Percentiles rank a stretch among this genome's conserved stretches.
Evolutionary conservation across 805 yeast species (phyloP).

Genomic region (Hanseniaspora clermontiae): DNA sequence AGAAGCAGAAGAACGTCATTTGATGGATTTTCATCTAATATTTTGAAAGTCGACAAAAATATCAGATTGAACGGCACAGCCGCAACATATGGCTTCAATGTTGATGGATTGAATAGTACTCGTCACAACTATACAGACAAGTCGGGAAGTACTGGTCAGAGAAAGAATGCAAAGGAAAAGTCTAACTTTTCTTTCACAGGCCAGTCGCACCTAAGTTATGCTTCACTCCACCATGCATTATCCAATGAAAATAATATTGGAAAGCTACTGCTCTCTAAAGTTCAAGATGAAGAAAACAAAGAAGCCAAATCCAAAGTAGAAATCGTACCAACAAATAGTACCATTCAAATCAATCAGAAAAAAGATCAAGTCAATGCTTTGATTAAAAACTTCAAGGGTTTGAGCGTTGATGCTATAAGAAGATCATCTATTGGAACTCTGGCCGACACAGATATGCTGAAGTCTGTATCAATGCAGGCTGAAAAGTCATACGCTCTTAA

Average conservation of each 20-base stretch:
- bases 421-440: not conserved
- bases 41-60: constrained; percentile 9
- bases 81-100: not conserved
- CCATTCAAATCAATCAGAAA: not conserved
- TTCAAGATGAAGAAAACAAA: not conserved
- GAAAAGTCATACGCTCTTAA: constrained; percentile 5
- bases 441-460: not conserved
- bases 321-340: not conserved
- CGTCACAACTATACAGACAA: not conserved
- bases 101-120: not conserved
- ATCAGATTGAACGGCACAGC: not conserved
- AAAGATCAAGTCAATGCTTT: not conserved
- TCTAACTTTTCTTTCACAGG: not conserved
- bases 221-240: not conserved
- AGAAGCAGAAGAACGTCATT: not conserved
- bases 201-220: not conserved
- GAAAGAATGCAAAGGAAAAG: not conserved
- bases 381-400: not conserved
- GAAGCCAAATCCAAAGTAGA: not conserved
- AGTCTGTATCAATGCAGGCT: constrained; percentile 10
- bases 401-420: not conserved
- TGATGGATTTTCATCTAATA: constrained; percentile 10
- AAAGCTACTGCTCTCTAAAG: not conserved
- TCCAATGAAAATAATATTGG: not conserved
- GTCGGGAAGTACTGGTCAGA: not conserved